Base-by-base conservation (phyloP, 441 rosid genomes). In the Euphorbia corollata region DNA sequence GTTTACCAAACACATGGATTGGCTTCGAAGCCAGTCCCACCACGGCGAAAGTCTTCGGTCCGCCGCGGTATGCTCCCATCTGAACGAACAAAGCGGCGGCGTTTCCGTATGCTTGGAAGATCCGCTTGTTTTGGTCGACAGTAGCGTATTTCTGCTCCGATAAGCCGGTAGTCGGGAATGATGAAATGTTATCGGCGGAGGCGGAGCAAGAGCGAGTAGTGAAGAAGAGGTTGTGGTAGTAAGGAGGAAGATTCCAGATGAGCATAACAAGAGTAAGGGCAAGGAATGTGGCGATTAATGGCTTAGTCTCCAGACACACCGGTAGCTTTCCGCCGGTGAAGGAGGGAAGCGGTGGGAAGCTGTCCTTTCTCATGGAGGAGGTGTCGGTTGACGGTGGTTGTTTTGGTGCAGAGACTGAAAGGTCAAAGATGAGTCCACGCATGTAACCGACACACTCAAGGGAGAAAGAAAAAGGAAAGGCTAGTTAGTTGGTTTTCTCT, bases 21-120 rank as follows among this genome's bases (percentile, higher is more conserved):
- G 97, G 94, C 63, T 90, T 90, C 19, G 94, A 90, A 18, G 97
- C 87, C 34, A 87, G 81, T 32, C 97, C 97, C n/a, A 90, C 78
- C 16, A 90, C 88, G 2, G 94, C 80, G 13, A 90, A 90, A 4
- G 94, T 88, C 5, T 68, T 57, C 0, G 84, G 83, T 4, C 92
- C 94, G 16, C 94, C 97, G 16, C 92, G 84, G 84, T 90, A 90
- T 2, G 87, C 88, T 19, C 95, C 97, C 88, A 90, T 90, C 43
- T 63, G 79, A 51, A 90, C 90, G 60, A 90, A 90, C 9, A 85
- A 84, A 56, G 90, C 87, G 12, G 92, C 95, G n/a, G 91, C 91
- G 75, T 75, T 84, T 12, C 97, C 97, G 64, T 84, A 85, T n/a
- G 95, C 62, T 51, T 75, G 76, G 74, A 90, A 88, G 59, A 77